Evolutionary conservation across 2,329 filamentous ascomycete genomes (phyloP).

Genomic region (Aureobasidium sp.): DNA sequence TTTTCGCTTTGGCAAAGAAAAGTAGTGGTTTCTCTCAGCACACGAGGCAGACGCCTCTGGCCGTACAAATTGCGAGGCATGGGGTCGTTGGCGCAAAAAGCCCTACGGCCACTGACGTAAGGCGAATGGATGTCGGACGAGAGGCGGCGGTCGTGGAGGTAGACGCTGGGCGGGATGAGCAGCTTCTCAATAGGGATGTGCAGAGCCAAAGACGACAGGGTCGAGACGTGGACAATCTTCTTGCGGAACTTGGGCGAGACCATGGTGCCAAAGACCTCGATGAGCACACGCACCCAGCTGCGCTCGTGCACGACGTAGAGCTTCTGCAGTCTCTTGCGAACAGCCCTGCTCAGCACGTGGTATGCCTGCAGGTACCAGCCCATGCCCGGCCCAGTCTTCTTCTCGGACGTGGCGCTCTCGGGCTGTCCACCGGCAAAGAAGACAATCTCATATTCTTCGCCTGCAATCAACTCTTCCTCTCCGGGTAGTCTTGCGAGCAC

Average conservation of each 20-base stretch:
- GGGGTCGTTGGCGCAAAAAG: conserved; percentile 39
- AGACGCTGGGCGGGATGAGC: conserved; percentile 45
- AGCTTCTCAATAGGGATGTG: conserved; percentile 45
- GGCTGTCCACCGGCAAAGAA: conserved; percentile 48
- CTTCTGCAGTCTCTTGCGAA: conserved; percentile 46
- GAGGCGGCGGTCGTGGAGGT: conserved; percentile 45
- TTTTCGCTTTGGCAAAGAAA: conserved; percentile 43
- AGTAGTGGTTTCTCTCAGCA: conserved; percentile 44
- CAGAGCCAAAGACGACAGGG: conserved; percentile 39
- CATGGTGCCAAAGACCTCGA: conserved; percentile 48
- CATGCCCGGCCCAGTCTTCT: conserved; percentile 42
- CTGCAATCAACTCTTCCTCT: conserved; percentile 46
- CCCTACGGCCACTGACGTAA: conserved; percentile 37
- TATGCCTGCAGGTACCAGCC: conserved; percentile 51
- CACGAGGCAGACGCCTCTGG: conserved; percentile 40
- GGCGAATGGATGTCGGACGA: conserved; percentile 39
- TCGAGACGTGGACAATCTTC: conserved; percentile 49
- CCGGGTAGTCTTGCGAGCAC: conserved; percentile 46
- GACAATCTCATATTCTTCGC: conserved; percentile 47
- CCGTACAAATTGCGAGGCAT: conserved; percentile 38
- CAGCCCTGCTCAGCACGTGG: conserved; percentile 45
- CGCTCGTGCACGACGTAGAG: conserved; percentile 51
- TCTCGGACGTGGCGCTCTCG: conserved; percentile 34
- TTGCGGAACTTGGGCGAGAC: conserved; percentile 49
- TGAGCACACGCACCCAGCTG: conserved; percentile 47